Percentiles rank a stretch among this genome's conserved stretches.
Conservation (phyloP, 2,329 filamentous ascomycete species). For the Thelonectria discophora region DNA sequence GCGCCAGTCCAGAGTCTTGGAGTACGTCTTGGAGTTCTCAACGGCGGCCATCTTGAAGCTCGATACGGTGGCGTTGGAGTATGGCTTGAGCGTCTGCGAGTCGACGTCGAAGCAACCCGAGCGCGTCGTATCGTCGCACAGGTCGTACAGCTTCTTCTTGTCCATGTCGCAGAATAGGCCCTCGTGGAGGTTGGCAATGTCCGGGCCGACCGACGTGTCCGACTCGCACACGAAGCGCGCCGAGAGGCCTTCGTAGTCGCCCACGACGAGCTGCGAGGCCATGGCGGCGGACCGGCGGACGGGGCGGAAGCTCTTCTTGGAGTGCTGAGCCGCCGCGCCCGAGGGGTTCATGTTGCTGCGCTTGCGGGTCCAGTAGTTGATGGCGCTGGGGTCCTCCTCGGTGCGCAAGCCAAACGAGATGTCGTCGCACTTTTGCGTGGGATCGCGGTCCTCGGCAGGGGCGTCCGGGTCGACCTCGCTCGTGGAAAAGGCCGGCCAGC, state of each 20-base stretch:
- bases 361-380: constrained; percentile 8
- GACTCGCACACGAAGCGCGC: constrained; percentile 7
- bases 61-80: not conserved
- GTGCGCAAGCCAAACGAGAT: constrained; percentile 5
- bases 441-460: not conserved
- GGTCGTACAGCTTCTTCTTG: constrained; percentile 1
- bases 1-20: not conserved
- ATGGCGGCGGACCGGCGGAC: not conserved
- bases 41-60: not conserved
- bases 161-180: constrained; percentile 6
- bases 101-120: constrained; percentile 1
- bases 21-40: not conserved
- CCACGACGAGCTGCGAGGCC: constrained; percentile 6
- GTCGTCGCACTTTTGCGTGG: not conserved
- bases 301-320: not conserved
- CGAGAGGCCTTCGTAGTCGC: constrained; percentile 3
- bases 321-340: not conserved
- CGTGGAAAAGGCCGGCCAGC: constrained; percentile 1
- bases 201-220: constrained; percentile 1
- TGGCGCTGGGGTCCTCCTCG: not conserved
- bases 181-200: not conserved
- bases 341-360: constrained; percentile 1
- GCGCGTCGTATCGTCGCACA: not conserved
- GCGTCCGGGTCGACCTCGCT: not conserved
- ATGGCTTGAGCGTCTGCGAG: constrained; percentile 1